phyloP scores from a whole-genome alignment of 495 filamentous ascomycete species.

The Bacidia gigantensis region DNA sequence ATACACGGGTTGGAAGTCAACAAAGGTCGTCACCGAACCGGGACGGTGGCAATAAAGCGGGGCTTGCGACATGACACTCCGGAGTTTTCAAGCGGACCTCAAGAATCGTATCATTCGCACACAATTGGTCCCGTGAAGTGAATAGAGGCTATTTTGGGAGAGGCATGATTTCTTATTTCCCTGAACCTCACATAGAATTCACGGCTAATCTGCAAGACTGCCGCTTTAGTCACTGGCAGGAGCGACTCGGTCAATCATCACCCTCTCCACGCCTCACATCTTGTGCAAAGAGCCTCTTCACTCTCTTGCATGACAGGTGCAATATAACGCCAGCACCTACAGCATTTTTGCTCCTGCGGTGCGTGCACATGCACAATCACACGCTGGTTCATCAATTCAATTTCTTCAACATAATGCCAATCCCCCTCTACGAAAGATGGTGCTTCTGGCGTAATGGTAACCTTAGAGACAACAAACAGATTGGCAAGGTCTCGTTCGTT shows the following conservation, averaged over 20 bases:
- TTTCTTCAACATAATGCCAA: slow-evolving; percentile 43
- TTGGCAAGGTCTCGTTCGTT: slow-evolving; percentile 50
- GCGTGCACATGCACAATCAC: slow-evolving; percentile 49
- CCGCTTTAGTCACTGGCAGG: not conserved
- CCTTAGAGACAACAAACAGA: slow-evolving; percentile 65
- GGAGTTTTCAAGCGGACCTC: too few relatives aligned
- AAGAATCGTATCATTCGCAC: too few relatives aligned
- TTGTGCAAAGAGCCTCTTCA: slow-evolving; percentile 51
- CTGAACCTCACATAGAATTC: too few relatives aligned
- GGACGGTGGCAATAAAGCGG: too few relatives aligned
- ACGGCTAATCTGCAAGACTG: too few relatives aligned
- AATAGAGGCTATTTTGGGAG: too few relatives aligned
- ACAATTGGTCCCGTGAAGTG: too few relatives aligned
- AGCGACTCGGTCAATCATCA: not conserved
- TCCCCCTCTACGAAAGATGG: slow-evolving; percentile 21
- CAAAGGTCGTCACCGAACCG: too few relatives aligned
- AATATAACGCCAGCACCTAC: slow-evolving; percentile 77
- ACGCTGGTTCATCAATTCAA: slow-evolving; percentile 35
- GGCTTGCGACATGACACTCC: too few relatives aligned
- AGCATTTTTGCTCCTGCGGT: slow-evolving; percentile 60
- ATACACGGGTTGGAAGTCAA: too few relatives aligned
- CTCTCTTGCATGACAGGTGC: slow-evolving; percentile 29
- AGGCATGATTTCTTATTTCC: too few relatives aligned
- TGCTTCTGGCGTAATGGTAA: slow-evolving; percentile 33
- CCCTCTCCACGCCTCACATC: slow-evolving; percentile 42